A percentile compares a stretch with the other conserved stretches of the same genome.
Evolutionary conservation across 2,329 filamentous ascomycete genomes (phyloP).

Genomic region (Fusarium anguioides): DNA sequence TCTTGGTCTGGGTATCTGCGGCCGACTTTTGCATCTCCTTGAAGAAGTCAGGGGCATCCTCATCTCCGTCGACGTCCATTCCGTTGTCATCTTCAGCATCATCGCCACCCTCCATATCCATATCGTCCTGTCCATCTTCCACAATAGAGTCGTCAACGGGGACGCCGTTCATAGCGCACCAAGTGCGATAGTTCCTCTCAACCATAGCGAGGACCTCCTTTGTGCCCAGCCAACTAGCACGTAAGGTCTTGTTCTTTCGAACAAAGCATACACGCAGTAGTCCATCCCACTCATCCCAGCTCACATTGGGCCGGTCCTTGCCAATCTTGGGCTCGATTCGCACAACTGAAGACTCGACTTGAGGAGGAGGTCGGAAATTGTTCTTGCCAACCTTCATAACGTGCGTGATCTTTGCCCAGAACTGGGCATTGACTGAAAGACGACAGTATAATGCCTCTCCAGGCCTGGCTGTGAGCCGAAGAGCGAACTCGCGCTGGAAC

Average conservation of each 20-base stretch:
- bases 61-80: slow-evolving; percentile 68
- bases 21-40: slow-evolving; percentile 66
- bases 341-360: slow-evolving; percentile 92
- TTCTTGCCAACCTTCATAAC: slow-evolving; percentile 96
- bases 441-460: slow-evolving; percentile 91
- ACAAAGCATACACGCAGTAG: slow-evolving; percentile 77
- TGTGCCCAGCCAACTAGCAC: slow-evolving; percentile 83
- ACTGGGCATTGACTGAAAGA: slow-evolving; percentile 92
- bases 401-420: slow-evolving; percentile 75
- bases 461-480: slow-evolving; percentile 87
- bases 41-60: slow-evolving; percentile 87
- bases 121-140: slow-evolving; percentile 56
- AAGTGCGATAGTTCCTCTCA: slow-evolving; percentile 88
- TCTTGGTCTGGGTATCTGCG: slow-evolving; percentile 67
- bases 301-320: slow-evolving; percentile 80
- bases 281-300: slow-evolving; percentile 95
- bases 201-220: slow-evolving; percentile 84
- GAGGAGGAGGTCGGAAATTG: slow-evolving; percentile 95
- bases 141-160: slow-evolving; percentile 75
- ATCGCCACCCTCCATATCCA: slow-evolving; percentile 53
- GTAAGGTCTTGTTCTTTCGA: slow-evolving; percentile 89
- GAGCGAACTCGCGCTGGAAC: slow-evolving; percentile 96
- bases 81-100: slow-evolving; percentile 60
- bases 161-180: slow-evolving; percentile 88
- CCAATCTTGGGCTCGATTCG: slow-evolving; percentile 89